Percentiles rank a stretch among this genome's conserved stretches.
Conservation (phyloP, 768 basidiomycete species). For the Neoboletus brunneissimus region DNA sequence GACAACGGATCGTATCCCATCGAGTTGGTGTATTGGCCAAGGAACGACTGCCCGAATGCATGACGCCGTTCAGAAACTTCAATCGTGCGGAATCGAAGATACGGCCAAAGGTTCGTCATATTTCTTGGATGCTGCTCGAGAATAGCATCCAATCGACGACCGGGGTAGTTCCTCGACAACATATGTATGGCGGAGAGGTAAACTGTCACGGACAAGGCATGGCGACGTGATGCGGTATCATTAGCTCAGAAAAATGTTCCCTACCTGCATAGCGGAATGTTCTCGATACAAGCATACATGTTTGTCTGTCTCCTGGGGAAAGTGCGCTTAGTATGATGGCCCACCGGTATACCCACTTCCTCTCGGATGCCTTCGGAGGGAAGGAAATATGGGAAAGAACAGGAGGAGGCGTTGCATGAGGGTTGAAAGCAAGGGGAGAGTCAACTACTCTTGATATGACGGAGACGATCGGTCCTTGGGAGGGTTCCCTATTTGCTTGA, state of each 20-base stretch:
- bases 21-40: slow-evolving; percentile 36
- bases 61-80: slow-evolving; percentile 40
- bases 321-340: slow-evolving; percentile 54
- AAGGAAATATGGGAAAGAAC: slow-evolving; percentile 44
- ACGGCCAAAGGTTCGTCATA: slow-evolving; percentile 72
- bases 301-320: slow-evolving; percentile 39
- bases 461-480: neutral
- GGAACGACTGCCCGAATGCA: slow-evolving; percentile 49
- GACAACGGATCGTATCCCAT: slow-evolving; percentile 38
- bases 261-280: slow-evolving; percentile 63
- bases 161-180: slow-evolving; percentile 46
- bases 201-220: slow-evolving; percentile 37
- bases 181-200: slow-evolving; percentile 59
- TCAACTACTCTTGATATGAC: neutral
- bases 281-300: slow-evolving; percentile 54
- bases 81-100: slow-evolving; percentile 48
- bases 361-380: slow-evolving; percentile 58
- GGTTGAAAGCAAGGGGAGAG: neutral
- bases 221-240: neutral
- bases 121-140: slow-evolving; percentile 39
- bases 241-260: slow-evolving; percentile 1
- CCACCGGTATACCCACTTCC: slow-evolving; percentile 52
- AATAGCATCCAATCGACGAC: slow-evolving; percentile 44
- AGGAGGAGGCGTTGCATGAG: neutral
- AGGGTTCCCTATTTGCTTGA: neutral